These are phyloP conservation scores for Evernia prunastri DNA, from an alignment of 495 filamentous ascomycete species.

Conservation along the genomic window DNA sequence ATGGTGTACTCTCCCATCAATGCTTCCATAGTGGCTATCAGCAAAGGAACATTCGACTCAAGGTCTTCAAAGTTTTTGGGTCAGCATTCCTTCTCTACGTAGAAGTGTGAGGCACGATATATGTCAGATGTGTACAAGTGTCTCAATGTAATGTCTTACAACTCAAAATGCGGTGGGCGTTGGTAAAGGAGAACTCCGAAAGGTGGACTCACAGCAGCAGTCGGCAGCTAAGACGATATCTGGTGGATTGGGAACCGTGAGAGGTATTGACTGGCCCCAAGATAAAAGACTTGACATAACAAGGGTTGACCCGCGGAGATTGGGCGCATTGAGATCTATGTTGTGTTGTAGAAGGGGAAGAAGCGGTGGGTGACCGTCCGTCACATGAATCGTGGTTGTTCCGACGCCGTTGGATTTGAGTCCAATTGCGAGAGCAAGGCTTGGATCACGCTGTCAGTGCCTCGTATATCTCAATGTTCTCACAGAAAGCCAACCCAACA, in stretches of 20 bases:
- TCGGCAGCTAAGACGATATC: slow-evolving; percentile 87
- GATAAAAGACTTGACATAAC: slow-evolving; percentile 51
- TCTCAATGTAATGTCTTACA: no score
- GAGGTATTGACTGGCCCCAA: slow-evolving; percentile 16
- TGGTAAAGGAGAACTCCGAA: no score
- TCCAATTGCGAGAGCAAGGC: slow-evolving; percentile 35
- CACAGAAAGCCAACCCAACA: slow-evolving; percentile 50
- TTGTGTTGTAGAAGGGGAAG: slow-evolving; percentile 75
- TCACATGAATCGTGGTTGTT: slow-evolving; percentile 42
- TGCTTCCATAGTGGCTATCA: slow-evolving; percentile 68
- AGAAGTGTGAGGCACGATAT: no score
- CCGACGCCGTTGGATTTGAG: slow-evolving; percentile 37
- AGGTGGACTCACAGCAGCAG: slow-evolving; percentile 94
- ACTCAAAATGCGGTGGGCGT: no score
- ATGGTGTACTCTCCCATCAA: slow-evolving; percentile 54
- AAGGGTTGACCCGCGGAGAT: slow-evolving; percentile 42
- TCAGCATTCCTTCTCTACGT: no score
- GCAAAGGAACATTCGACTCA: slow-evolving; percentile 84
- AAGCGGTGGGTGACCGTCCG: slow-evolving; percentile 76
- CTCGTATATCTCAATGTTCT: neutral
- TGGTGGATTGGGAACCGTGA: slow-evolving; percentile 40
- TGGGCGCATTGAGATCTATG: slow-evolving; percentile 62
- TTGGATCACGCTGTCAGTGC: slow-evolving; percentile 34
- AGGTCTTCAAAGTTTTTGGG: slow-evolving; percentile 41
- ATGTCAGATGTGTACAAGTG: no score